A percentile compares a stretch with the other conserved stretches of the same genome.
Conservation (phyloP, 2,329 filamentous ascomycete genomes). For the Trichophyton simii region DNA sequence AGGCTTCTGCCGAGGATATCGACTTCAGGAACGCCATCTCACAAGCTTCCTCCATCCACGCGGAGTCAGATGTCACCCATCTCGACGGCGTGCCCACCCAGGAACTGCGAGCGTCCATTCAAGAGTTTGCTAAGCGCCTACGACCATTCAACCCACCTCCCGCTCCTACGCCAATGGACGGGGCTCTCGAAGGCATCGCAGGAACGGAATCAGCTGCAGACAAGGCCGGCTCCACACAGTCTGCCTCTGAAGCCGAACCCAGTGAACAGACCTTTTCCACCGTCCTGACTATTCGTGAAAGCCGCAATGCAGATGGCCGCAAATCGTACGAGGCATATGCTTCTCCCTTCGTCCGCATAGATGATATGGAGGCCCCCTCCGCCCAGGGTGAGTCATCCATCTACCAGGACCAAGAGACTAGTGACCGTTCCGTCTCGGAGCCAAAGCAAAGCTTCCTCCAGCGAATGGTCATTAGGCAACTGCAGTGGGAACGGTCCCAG, state of each 20-base stretch:
- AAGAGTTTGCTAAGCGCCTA: slow-evolving; percentile 57
- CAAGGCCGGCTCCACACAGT: slow-evolving; percentile 25
- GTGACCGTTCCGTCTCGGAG: slow-evolving; percentile 5
- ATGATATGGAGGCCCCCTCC: slow-evolving; percentile 28
- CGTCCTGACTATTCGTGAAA: slow-evolving; percentile 42
- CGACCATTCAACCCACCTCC: slow-evolving; percentile 79
- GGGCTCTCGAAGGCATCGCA: slow-evolving; percentile 24
- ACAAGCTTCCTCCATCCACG: slow-evolving; percentile 19
- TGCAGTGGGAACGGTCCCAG: slow-evolving; percentile 45
- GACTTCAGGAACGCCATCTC: slow-evolving; percentile 23
- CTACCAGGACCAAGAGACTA: slow-evolving; percentile 11
- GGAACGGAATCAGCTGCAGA: slow-evolving; percentile 24
- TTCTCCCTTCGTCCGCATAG: slow-evolving; percentile 36
- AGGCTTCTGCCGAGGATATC: slow-evolving; percentile 21
- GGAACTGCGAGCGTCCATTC: slow-evolving; percentile 53
- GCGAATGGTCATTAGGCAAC: slow-evolving; percentile 54
- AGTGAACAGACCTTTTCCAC: slow-evolving; percentile 37
- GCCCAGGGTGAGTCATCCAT: slow-evolving; percentile 20
- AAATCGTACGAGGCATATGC: slow-evolving; percentile 41
- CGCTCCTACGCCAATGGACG: slow-evolving; percentile 51
- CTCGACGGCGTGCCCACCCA: slow-evolving; percentile 40
- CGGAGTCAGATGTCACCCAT: slow-evolving; percentile 26
- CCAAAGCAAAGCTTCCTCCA: slow-evolving; percentile 35
- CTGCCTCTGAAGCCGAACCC: slow-evolving; percentile 17
- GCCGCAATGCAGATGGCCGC: slow-evolving; percentile 37